Percentiles rank a stretch among this genome's conserved stretches.
Evolutionary conservation across 768 basidiomycete species (phyloP).

Genomic region (Boletus pseudo-olivaceus): DNA sequence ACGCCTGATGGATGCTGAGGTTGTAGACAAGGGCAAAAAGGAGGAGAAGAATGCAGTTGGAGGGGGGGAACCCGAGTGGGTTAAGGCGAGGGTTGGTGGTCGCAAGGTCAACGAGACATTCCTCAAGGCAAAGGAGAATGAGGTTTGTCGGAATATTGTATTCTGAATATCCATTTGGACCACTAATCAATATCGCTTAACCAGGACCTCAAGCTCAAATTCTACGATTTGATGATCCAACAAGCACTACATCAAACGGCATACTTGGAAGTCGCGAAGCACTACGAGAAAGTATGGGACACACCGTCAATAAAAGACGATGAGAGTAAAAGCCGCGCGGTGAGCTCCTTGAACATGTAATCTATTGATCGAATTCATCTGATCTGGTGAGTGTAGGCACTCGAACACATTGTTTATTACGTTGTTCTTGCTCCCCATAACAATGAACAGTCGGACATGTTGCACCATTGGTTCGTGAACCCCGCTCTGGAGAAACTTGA

Average conservation of each 20-base stretch:
- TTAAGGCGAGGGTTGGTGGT: conserved; percentile 86
- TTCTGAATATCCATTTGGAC: not conserved
- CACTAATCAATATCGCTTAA: not conserved
- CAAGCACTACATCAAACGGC: conserved; percentile 79
- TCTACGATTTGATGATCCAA: conserved; percentile 95
- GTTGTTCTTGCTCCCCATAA: conserved; percentile 90
- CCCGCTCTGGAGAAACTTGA: conserved; percentile 77
- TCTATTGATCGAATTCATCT: not conserved
- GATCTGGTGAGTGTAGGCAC: conserved; percentile 49
- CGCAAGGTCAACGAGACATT: conserved; percentile 93
- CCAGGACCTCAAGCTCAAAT: conserved; percentile 94
- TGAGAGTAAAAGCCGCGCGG: conserved; percentile 63
- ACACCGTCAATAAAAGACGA: conserved; percentile 92
- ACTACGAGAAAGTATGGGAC: conserved; percentile 97
- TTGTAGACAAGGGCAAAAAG: conserved; percentile 50
- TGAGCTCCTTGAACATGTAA: conserved; percentile 32
- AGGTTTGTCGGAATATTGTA: conserved; percentile 48
- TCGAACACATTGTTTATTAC: conserved; percentile 94
- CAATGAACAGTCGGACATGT: conserved; percentile 97
- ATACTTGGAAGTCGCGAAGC: conserved; percentile 92
- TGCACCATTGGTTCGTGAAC: conserved; percentile 81
- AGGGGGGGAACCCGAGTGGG: conserved; percentile 88
- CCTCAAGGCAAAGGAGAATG: conserved; percentile 82
- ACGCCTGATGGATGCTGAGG: conserved; percentile 67
- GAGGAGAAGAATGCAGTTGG: conserved; percentile 51